Conservation (phyloP, 2,329 filamentous ascomycete genomes). For the Corynespora cassiicola region DNA sequence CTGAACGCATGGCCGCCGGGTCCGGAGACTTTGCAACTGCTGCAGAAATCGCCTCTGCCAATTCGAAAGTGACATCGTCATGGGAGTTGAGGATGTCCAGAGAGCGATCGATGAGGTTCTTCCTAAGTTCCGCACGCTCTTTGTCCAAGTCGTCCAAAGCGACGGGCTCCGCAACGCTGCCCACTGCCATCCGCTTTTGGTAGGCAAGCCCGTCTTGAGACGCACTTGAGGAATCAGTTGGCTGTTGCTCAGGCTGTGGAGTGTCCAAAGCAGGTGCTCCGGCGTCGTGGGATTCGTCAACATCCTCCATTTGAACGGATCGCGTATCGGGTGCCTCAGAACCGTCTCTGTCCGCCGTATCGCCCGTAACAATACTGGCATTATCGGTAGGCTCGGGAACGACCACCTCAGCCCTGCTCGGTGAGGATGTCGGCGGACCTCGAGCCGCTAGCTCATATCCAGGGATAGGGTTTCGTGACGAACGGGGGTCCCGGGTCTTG, state of each 20-base stretch:
- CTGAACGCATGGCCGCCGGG: constrained; percentile 66
- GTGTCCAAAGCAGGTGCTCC: constrained; percentile 19
- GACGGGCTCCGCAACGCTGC: constrained; percentile 49
- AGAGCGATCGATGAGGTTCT: constrained; percentile 84
- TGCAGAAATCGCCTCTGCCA: constrained; percentile 83
- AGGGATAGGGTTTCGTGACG: constrained; percentile 72
- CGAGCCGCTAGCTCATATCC: constrained; percentile 46
- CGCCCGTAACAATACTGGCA: constrained; percentile 31
- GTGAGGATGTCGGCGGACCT: constrained; percentile 34
- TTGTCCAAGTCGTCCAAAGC: constrained; percentile 82
- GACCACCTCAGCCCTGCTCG: constrained; percentile 40
- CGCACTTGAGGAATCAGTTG: constrained; percentile 15
- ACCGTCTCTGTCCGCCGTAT: constrained; percentile 29
- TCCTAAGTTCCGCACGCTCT: constrained; percentile 73
- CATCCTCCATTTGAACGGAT: constrained; percentile 50
- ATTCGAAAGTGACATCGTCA: constrained; percentile 85
- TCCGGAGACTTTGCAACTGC: constrained; percentile 69
- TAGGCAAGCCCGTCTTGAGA: constrained; percentile 38
- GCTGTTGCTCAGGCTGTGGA: constrained; percentile 23
- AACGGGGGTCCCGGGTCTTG: constrained; percentile 63
- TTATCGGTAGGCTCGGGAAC: constrained; percentile 37
- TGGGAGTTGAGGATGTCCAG: constrained; percentile 90
- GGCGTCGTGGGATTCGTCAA: constrained; percentile 17
- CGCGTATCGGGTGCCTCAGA: constrained; percentile 37
- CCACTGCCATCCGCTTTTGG: constrained; percentile 37